A percentile compares a stretch with the other conserved stretches of the same genome.
These are phyloP conservation scores for Ceratocystis harringtonii DNA, from an alignment of 2,329 filamentous ascomycete genomes.

Conservation along the genomic window DNA sequence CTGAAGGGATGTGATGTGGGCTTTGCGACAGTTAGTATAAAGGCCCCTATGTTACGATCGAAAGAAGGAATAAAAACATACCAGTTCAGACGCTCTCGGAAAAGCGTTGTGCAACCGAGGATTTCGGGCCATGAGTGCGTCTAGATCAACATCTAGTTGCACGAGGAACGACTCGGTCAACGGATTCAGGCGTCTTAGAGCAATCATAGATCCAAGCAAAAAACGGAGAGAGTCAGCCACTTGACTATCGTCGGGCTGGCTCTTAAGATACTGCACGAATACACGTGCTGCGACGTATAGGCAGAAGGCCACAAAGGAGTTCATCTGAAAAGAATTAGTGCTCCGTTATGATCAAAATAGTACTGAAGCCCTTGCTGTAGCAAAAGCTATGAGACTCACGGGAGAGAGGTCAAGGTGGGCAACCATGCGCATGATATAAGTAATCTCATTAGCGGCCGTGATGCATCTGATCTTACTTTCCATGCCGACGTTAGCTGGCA, in stretches of 20 bases:
- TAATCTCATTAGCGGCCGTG: conserved; percentile 83
- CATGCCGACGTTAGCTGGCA: conserved; percentile 60
- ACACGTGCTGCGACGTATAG: conserved; percentile 91
- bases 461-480: conserved; percentile 92
- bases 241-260: conserved; percentile 68
- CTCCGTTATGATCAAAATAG: not conserved
- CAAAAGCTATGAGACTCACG: conserved; percentile 38
- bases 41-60: not conserved
- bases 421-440: conserved; percentile 88
- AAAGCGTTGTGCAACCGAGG: conserved; percentile 42
- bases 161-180: conserved; percentile 89
- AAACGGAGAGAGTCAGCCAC: conserved; percentile 75
- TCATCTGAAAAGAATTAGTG: conserved; percentile 48
- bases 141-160: conserved; percentile 82
- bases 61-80: conserved; percentile 26
- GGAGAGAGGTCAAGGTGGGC: conserved; percentile 73
- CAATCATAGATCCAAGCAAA: conserved; percentile 77
- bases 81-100: conserved; percentile 36
- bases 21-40: not conserved
- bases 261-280: conserved; percentile 94
- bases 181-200: conserved; percentile 73
- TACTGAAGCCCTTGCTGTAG: too few species aligned
- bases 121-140: conserved; percentile 50
- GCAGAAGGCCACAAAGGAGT: conserved; percentile 89
- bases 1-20: not conserved